Percentiles rank a stretch among this genome's conserved stretches.
Conservation (phyloP, 2,329 filamentous ascomycete species). For the Pseudogymnoascus sp. region DNA sequence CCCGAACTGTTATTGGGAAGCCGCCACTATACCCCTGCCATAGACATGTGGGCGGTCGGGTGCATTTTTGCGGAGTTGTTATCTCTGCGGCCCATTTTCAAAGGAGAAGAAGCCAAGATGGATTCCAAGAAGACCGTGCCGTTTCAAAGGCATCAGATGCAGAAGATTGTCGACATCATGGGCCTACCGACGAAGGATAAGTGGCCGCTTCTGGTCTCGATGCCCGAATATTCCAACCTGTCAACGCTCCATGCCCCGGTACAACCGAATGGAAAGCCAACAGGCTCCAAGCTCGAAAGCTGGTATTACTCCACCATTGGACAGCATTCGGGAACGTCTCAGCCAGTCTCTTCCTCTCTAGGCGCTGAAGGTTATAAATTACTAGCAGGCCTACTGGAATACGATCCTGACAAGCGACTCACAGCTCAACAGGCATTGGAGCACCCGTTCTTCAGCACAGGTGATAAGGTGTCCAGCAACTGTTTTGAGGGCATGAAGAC, state of each 20-base stretch:
- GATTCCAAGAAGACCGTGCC: slow-evolving; percentile 96
- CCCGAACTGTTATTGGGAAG: slow-evolving; percentile 87
- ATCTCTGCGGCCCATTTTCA: slow-evolving; percentile 88
- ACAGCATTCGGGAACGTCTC: slow-evolving; percentile 36
- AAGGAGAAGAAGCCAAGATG: slow-evolving; percentile 98
- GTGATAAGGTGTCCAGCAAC: slow-evolving; percentile 63
- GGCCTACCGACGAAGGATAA: slow-evolving; percentile 80
- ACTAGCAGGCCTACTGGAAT: slow-evolving; percentile 76
- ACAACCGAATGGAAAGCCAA: slow-evolving; percentile 28
- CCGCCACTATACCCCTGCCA: slow-evolving; percentile 92
- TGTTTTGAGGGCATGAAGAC: slow-evolving; percentile 86
- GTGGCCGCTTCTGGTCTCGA: slow-evolving; percentile 76
- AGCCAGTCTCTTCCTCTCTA: slow-evolving; percentile 44
- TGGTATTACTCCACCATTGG: slow-evolving; percentile 69
- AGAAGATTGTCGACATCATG: slow-evolving; percentile 95
- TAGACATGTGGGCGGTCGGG: slow-evolving; percentile 95
- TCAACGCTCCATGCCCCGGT: slow-evolving; percentile 45
- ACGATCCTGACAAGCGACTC: slow-evolving; percentile 81
- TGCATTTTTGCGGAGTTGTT: slow-evolving; percentile 96
- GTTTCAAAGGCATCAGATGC: slow-evolving; percentile 97
- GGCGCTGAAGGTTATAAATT: slow-evolving; percentile 75
- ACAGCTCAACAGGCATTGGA: slow-evolving; percentile 84
- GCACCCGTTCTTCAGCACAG: slow-evolving; percentile 77
- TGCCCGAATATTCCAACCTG: slow-evolving; percentile 80
- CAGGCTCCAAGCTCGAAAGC: slow-evolving; percentile 53